Conservation (phyloP, 1,284 basidiomycete genomes). For the Ganoderma boninense region DNA sequence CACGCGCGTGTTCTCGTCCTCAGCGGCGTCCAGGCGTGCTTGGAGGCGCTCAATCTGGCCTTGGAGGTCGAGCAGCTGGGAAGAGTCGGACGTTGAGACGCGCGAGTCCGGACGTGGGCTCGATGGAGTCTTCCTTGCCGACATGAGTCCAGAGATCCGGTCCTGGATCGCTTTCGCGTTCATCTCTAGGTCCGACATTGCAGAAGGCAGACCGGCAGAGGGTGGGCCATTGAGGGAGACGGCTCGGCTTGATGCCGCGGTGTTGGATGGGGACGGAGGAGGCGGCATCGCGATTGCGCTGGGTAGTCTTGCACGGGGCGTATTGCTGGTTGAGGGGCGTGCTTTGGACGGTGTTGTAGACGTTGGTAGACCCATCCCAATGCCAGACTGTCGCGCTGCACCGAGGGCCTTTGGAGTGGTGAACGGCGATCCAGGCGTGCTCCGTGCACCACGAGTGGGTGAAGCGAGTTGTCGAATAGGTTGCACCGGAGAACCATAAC, state of each 20-base stretch:
- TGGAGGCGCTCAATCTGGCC: slow-evolving; percentile 54
- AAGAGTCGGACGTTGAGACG: slow-evolving; percentile 34
- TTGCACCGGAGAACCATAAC: slow-evolving; percentile 41
- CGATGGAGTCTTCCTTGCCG: slow-evolving; percentile 39
- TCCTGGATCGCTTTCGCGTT: slow-evolving; percentile 55
- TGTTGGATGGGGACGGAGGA: slow-evolving; percentile 64
- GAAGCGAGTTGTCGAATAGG: slow-evolving; percentile 41
- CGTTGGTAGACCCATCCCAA: slow-evolving; percentile 49
- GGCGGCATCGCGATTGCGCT: slow-evolving; percentile 83
- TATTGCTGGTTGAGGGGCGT: slow-evolving; percentile 55
- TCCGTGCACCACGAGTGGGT: slow-evolving; percentile 41
- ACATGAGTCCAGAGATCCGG: slow-evolving; percentile 54
- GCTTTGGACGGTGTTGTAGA: slow-evolving; percentile 52
- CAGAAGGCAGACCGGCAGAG: slow-evolving; percentile 7
- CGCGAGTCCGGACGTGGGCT: slow-evolving; percentile 42
- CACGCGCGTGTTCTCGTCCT: slow-evolving; percentile 55
- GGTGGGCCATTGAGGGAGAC: slow-evolving; percentile 47
- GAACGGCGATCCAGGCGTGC: slow-evolving; percentile 55
- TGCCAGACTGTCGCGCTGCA: slow-evolving; percentile 45
- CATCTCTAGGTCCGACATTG: slow-evolving; percentile 47
- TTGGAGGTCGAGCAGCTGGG: slow-evolving; percentile 40
- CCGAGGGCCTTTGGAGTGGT: slow-evolving; percentile 66
- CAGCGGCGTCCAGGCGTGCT: slow-evolving; percentile 60
- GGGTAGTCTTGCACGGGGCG: slow-evolving; percentile 71
- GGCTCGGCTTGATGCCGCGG: slow-evolving; percentile 39